Evolutionary conservation across 2,329 filamentous ascomycete species (phyloP), one percentile per base, ranked within the genome.

Genomic region (Ophiostoma quercus): DNA sequence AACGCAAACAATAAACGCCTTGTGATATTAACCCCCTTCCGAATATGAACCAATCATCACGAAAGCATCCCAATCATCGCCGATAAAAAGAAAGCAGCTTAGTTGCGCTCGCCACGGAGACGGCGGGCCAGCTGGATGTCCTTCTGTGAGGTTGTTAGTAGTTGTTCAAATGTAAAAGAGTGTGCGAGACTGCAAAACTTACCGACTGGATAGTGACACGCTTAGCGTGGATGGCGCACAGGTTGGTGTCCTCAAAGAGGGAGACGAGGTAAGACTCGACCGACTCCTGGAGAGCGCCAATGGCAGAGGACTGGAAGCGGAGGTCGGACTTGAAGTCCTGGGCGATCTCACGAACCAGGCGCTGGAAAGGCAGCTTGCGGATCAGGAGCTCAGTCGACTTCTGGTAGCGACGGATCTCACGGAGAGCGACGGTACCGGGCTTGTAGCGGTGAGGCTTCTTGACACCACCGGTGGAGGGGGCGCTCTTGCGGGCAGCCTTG

Each of bases 141-240:
- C 87, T 97, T 97, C 82, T 82, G 79, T 75, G 69, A 11, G 73
- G 63, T 73, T 78, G 78, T 83, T 78, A 82, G 80, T 67, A 71
- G 22, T 12, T 65, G 57, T 41, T 29, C 25, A 8, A n/a, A 19
- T 47, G 25, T 29, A 29, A 71, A 71, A 34, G 25, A 43, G 12
- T 34, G 16, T n/a, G 7, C n/a, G 11, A 37, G 32, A 37, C 9
- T 3, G 39, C 3, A 19, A 37, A 60, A 80, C 81, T 76, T 77
- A 83, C 79, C 75, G 89, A 90, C 83, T 94, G 94, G 83, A 98
- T 98, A 79, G 94, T 98, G 79, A 98, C 95, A 85, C 95, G 93
- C 89, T 98, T 98, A 83, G 95, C 94, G 84, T 98, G 95, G 82
- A 98, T 97, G 79, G 95, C 94, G 84, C 94, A 98, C 68, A 97